Conservation (phyloP, 1,284 basidiomycete species). For the Apiotrichum mycotoxinovorans region DNA sequence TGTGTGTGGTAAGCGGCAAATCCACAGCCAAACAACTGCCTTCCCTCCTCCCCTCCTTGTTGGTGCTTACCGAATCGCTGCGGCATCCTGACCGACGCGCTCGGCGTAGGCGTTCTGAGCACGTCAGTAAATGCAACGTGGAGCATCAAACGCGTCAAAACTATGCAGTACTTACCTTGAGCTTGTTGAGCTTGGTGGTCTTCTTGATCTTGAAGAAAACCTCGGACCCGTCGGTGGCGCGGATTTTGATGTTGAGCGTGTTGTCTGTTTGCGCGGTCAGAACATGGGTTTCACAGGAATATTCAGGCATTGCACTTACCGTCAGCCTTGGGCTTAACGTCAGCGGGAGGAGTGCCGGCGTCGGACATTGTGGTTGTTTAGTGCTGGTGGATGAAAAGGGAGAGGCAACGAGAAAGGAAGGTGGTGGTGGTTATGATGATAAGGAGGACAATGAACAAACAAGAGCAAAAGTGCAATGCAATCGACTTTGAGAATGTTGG, state of each 20-base stretch:
- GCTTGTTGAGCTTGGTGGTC: constrained; percentile 87
- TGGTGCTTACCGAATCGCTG: constrained; percentile 69
- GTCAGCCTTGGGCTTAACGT: constrained; percentile 58
- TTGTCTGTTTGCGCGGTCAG: constrained; percentile 52
- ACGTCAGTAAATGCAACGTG: constrained; percentile 12
- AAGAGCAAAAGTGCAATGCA: no score
- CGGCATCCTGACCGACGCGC: constrained; percentile 86
- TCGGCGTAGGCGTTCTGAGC: constrained; percentile 80
- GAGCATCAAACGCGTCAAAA: background rate
- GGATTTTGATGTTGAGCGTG: constrained; percentile 80
- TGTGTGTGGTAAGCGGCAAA: constrained; percentile 39
- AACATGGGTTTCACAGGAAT: background rate
- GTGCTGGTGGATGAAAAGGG: background rate
- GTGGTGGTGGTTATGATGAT: background rate
- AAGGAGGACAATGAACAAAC: no score
- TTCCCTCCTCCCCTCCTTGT: background rate
- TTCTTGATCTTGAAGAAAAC: constrained; percentile 99
- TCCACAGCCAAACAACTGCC: background rate
- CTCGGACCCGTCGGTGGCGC: constrained; percentile 75
- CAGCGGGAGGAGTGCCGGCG: constrained; percentile 53
- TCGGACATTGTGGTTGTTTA: constrained; percentile 61
- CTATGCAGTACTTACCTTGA: constrained; percentile 50
- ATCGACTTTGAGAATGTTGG: no score
- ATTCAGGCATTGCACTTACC: constrained; percentile 33
- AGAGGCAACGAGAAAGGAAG: background rate